Evolutionary conservation across 2,329 filamentous ascomycete genomes (phyloP), one percentile per base, ranked within the genome.

Genomic region (Colletotrichum brevisporum): DNA sequence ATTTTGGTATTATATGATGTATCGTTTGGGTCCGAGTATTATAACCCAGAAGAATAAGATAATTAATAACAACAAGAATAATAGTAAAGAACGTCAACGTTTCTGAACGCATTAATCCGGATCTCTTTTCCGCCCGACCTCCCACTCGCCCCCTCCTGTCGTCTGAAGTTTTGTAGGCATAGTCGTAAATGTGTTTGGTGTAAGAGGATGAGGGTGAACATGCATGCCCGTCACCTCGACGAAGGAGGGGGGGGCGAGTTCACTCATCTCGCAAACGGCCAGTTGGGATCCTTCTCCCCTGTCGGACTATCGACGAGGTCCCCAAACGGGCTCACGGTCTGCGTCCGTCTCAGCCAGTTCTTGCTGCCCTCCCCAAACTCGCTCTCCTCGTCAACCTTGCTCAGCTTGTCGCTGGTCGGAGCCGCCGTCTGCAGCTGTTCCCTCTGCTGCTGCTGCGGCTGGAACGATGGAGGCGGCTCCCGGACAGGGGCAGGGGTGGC

Each of bases 261-360:
- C 21, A 63, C 10, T 31, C 31, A 61, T 36, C 63, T 48, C 16
- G 36, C 27, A 21, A 71, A 71, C 21, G 69, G 69, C 69, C 69
- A 71, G 41, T 55, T 45, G 5, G 55, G 18, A 12, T 31, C 66
- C 27, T 50, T 57, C 60, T 55, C 59, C n/a, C 26, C 41, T 21
- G 60, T 43, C 36, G 66, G 66, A 12, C 61, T 69, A 43, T 71
- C 71, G 43, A 70, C 72, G 48, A 80, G 70, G 45, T 77, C 75
- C 31, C 73, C 76, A 69, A 80, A 80, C 4, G 79, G 79, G 57
- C 78, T 80, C 6, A 80, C 78, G 10, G 75, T 76, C 53, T 76
- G 77, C 3, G 76, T 74, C 52, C 74, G 60, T 53, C 61, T 69
- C 51, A 81, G 70, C 78, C 78, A 81, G 39, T 71, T 73, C 57